phyloP scores from a whole-genome alignment of 2,329 filamentous ascomycete species.

The Pyricularia sp. region DNA sequence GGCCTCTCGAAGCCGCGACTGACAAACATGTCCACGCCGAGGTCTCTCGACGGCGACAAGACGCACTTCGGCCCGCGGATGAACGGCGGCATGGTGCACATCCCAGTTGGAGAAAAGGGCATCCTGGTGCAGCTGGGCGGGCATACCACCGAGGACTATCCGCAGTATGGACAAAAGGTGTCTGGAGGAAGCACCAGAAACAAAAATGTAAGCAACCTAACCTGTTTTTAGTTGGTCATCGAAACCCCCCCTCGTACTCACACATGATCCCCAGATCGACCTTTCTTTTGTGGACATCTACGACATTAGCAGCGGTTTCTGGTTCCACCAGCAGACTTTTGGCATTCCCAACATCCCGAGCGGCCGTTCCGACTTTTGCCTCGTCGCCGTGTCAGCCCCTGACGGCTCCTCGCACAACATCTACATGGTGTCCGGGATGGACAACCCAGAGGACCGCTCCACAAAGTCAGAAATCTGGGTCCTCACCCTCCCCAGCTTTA shows the following conservation, averaged over 20 bases:
- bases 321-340: conserved; percentile 12
- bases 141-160: conserved; percentile 7
- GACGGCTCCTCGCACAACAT: conserved; percentile 11
- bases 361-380: conserved; percentile 11
- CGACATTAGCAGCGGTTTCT: conserved; percentile 10
- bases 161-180: conserved; percentile 4
- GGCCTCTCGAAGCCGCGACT: conserved; percentile 6
- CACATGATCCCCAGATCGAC: conserved; percentile 4
- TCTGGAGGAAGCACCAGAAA: not conserved
- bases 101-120: conserved; percentile 9
- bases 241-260: no score
- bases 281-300: conserved; percentile 11
- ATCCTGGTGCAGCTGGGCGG: conserved; percentile 10
- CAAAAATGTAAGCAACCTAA: not conserved
- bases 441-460: conserved; percentile 7
- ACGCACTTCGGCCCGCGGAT: conserved; percentile 10
- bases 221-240: no score
- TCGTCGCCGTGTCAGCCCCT: conserved; percentile 8
- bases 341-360: conserved; percentile 8
- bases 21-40: conserved; percentile 11
- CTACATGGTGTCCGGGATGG: conserved; percentile 11
- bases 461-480: conserved; percentile 10
- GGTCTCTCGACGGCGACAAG: conserved; percentile 4
- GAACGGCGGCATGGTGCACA: conserved; percentile 12
- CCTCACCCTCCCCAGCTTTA: conserved; percentile 10